These are phyloP conservation scores for Aphanomyces euteiches DNA, from an alignment of 352 stramenopile genomes.

Conservation along the genomic window DNA sequence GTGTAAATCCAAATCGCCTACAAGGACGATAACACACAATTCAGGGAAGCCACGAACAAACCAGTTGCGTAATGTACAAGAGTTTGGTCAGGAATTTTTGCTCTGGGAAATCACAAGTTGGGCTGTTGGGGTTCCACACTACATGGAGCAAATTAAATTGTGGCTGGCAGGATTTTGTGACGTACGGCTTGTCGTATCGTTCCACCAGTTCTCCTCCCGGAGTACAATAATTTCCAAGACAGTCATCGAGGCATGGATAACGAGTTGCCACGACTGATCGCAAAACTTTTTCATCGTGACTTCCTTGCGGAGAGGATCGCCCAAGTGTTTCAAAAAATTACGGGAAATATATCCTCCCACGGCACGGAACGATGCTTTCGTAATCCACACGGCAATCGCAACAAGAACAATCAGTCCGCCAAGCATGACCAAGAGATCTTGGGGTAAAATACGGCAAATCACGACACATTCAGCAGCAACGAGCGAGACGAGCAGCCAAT, in stretches of 20 bases:
- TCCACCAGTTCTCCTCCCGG: constrained; percentile 76
- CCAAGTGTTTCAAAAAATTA: constrained; percentile 72
- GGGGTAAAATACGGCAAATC: constrained; percentile 35
- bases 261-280: constrained; percentile 85
- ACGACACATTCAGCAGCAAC: constrained; percentile 7
- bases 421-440: constrained; percentile 68
- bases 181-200: constrained; percentile 76
- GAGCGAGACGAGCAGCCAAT: constrained; percentile 39
- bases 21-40: neutral
- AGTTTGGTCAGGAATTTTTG: constrained; percentile 80
- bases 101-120: constrained; percentile 64
- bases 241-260: constrained; percentile 80
- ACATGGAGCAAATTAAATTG: neutral
- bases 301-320: constrained; percentile 73
- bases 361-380: constrained; percentile 62
- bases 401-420: constrained; percentile 58
- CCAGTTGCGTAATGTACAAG: constrained; percentile 78
- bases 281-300: constrained; percentile 87
- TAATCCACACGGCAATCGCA: constrained; percentile 63
- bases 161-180: neutral
- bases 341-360: constrained; percentile 41
- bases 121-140: constrained; percentile 78
- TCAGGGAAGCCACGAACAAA: constrained; percentile 26
- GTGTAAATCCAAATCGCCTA: constrained; percentile 88
- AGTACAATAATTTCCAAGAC: constrained; percentile 81